Conservation (phyloP, 208 protist species). For the Lotmaria passim region DNA sequence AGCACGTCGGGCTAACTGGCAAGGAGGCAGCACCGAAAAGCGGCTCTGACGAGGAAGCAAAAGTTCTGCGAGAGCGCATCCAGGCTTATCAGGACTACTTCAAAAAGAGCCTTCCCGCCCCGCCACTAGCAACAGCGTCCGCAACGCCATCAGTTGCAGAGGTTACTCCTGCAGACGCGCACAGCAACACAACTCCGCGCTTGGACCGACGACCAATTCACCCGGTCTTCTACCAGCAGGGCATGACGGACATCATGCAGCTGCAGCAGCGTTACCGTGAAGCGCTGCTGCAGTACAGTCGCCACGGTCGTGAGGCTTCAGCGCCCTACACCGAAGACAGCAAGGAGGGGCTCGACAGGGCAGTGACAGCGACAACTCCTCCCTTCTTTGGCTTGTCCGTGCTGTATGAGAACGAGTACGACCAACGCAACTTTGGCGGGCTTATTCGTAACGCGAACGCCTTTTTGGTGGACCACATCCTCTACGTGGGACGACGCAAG, state of each 20-base stretch:
- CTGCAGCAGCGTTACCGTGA: constrained; percentile 35
- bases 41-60: background rate
- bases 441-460: constrained; percentile 88
- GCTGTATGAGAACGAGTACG: constrained; percentile 85
- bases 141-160: too few species aligned
- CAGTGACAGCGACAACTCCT: background rate
- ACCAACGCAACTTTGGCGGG: constrained; percentile 89
- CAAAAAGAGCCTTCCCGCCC: constrained; percentile 20
- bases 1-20: too few species aligned
- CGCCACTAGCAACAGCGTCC: background rate
- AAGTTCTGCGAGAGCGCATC: constrained; percentile 13
- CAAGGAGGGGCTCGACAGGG: background rate
- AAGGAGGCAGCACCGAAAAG: background rate
- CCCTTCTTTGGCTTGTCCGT: constrained; percentile 76
- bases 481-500: constrained; percentile 81
- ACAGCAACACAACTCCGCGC: constrained; percentile 42
- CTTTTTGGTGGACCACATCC: constrained; percentile 84
- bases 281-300: constrained; percentile 46
- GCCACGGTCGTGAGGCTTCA: background rate
- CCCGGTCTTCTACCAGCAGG: constrained; percentile 49
- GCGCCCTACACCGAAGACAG: background rate
- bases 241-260: constrained; percentile 12
- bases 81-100: constrained; percentile 30
- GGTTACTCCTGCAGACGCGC: background rate
- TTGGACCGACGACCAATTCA: constrained; percentile 82